Evolutionary conservation across 345 rosid species (phyloP).

Genomic region (Eucalyptus cladocalyx): DNA sequence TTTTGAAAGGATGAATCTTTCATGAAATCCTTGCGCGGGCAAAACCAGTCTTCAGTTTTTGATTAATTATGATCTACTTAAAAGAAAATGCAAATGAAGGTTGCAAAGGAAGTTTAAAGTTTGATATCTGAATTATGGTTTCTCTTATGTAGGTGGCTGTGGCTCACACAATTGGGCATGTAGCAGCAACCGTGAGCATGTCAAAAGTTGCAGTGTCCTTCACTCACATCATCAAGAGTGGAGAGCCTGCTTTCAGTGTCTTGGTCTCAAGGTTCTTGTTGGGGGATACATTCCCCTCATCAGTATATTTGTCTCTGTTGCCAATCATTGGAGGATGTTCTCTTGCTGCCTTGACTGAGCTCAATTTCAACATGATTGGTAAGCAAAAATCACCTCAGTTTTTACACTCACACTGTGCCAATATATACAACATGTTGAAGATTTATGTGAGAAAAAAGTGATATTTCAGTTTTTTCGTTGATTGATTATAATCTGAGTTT

Average conservation of each 20-base stretch:
- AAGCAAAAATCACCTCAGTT: neutral
- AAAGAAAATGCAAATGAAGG: neutral
- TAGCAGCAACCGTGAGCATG: conserved; percentile 96
- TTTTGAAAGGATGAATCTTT: neutral
- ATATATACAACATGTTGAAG: neutral
- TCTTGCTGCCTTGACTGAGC: conserved; percentile 87
- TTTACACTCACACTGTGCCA: neutral
- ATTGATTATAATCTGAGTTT: neutral
- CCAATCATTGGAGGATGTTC: conserved; percentile 96
- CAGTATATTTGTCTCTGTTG: conserved; percentile 72
- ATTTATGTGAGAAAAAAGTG: neutral
- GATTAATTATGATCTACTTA: neutral
- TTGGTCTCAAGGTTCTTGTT: conserved; percentile 66
- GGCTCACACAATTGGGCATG: conserved; percentile 96
- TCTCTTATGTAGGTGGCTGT: conserved; percentile 59
- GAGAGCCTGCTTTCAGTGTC: conserved; percentile 93
- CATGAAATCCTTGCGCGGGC: neutral
- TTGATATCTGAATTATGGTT: neutral
- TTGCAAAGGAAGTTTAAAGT: neutral
- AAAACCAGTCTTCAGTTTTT: neutral
- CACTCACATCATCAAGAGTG: conserved; percentile 93
- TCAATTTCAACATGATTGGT: conserved; percentile 92
- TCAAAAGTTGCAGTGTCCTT: conserved; percentile 97
- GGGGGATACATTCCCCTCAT: conserved; percentile 63
- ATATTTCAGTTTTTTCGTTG: neutral